Evolutionary conservation across 1,284 basidiomycete genomes (phyloP).

Genomic region (Fomitopsis schrenkii): DNA sequence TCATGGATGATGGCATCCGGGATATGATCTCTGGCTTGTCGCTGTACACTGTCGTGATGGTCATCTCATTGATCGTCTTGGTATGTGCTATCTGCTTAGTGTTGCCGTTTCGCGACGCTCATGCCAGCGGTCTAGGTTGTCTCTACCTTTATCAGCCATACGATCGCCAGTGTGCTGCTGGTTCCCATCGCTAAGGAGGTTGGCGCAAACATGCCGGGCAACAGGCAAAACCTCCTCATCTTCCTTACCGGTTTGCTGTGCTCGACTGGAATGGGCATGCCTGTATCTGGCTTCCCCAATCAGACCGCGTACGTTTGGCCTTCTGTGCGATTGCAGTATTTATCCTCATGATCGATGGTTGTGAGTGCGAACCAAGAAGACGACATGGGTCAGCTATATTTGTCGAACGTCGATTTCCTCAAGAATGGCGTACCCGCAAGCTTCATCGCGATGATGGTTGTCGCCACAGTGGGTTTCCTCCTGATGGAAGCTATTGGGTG

Average conservation of each 20-base stretch:
- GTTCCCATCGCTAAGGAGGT: slow-evolving; percentile 96
- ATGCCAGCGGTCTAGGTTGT: slow-evolving; percentile 46
- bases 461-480: slow-evolving; percentile 77
- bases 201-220: slow-evolving; percentile 67
- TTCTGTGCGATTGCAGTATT: not conserved
- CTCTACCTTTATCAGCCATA: slow-evolving; percentile 93
- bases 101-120: not conserved
- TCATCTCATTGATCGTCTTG: slow-evolving; percentile 83
- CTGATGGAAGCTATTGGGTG: slow-evolving; percentile 72
- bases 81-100: slow-evolving; percentile 40
- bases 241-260: slow-evolving; percentile 93
- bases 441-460: slow-evolving; percentile 79
- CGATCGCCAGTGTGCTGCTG: slow-evolving; percentile 93
- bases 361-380: slow-evolving; percentile 90
- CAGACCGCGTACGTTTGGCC: slow-evolving; percentile 77
- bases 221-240: slow-evolving; percentile 78
- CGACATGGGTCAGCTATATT: slow-evolving; percentile 87
- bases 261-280: slow-evolving; percentile 97
- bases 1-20: slow-evolving; percentile 72
- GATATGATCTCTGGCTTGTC: slow-evolving; percentile 66
- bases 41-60: slow-evolving; percentile 80
- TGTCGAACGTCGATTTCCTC: slow-evolving; percentile 86
- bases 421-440: slow-evolving; percentile 93
- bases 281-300: slow-evolving; percentile 96
- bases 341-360: not conserved